phyloP scores from a whole-genome alignment of 2,329 filamentous ascomycete species.

The Penicillium thymicola region DNA sequence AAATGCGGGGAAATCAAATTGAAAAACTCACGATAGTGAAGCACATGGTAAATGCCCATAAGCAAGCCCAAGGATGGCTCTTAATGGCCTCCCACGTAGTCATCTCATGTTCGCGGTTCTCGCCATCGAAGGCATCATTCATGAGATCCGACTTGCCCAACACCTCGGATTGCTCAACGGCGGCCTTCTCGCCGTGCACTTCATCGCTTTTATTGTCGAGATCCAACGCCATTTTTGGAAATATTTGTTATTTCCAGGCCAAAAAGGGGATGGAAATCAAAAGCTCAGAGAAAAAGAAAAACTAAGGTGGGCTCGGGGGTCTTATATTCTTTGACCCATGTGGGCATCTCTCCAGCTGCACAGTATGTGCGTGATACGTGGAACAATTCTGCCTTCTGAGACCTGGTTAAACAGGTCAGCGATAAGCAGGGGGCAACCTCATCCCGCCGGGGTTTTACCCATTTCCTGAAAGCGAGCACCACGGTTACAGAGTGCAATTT shows the following conservation, averaged over 20 bases:
- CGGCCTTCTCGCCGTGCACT: slow-evolving; percentile 8
- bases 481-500: neutral
- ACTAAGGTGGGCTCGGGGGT: neutral
- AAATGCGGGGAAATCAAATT: neutral
- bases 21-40: slow-evolving; percentile 47
- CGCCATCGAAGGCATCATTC: slow-evolving; percentile 43
- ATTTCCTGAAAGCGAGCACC: neutral
- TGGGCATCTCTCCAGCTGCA: neutral
- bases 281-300: neutral
- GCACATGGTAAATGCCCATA: slow-evolving; percentile 51
- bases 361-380: slow-evolving; percentile 3
- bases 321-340: neutral
- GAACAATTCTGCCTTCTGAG: neutral
- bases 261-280: neutral
- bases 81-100: slow-evolving; percentile 39
- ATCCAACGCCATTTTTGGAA: neutral
- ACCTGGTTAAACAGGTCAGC: neutral
- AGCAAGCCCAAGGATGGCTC: slow-evolving; percentile 45
- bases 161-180: slow-evolving; percentile 36
- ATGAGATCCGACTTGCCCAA: slow-evolving; percentile 39
- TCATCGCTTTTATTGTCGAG: neutral
- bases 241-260: neutral
- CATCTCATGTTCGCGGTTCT: slow-evolving; percentile 46
- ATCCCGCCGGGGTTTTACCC: neutral
- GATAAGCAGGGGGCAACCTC: neutral